These are phyloP conservation scores for Erythrobasidium hasegawianum DNA, from an alignment of 1,284 basidiomycete genomes.

Conservation along the genomic window DNA sequence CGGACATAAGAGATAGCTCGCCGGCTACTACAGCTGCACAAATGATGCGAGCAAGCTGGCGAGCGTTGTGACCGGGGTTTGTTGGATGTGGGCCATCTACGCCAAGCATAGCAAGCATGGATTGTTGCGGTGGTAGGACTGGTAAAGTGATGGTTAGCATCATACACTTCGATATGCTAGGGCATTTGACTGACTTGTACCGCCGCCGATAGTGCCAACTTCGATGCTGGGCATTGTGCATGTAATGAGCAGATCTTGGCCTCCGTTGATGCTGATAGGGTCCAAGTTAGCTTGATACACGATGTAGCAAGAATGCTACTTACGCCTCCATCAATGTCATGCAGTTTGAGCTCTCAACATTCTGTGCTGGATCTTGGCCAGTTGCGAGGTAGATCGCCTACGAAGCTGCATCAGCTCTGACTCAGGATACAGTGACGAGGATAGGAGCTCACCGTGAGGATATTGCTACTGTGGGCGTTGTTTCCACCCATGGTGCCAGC, in stretches of 20 bases:
- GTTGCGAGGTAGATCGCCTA: constrained; percentile 87
- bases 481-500: constrained; percentile 95
- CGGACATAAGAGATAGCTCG: constrained; percentile 76
- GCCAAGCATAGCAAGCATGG: constrained; percentile 87
- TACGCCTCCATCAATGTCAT: constrained; percentile 98
- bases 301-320: too few species aligned
- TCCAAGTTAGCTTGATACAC: too few species aligned
- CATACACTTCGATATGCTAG: too few species aligned
- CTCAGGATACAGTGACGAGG: neutral
- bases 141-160: neutral
- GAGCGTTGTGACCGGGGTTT: constrained; percentile 78
- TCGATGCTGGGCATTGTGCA: constrained; percentile 94
- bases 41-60: constrained; percentile 78
- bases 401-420: neutral
- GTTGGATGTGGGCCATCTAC: constrained; percentile 78
- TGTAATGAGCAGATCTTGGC: constrained; percentile 84
- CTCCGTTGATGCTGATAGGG: constrained; percentile 78
- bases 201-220: constrained; percentile 93
- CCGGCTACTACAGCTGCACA: constrained; percentile 80
- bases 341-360: constrained; percentile 97
- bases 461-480: constrained; percentile 98
- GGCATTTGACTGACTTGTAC: constrained; percentile 56
- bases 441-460: constrained; percentile 63
- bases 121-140: constrained; percentile 76
- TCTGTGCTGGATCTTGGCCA: constrained; percentile 98